Evolutionary conservation across 257 asterid genomes (phyloP), one percentile per base, ranked within the genome.

Genomic region (Fraxinus americana): DNA sequence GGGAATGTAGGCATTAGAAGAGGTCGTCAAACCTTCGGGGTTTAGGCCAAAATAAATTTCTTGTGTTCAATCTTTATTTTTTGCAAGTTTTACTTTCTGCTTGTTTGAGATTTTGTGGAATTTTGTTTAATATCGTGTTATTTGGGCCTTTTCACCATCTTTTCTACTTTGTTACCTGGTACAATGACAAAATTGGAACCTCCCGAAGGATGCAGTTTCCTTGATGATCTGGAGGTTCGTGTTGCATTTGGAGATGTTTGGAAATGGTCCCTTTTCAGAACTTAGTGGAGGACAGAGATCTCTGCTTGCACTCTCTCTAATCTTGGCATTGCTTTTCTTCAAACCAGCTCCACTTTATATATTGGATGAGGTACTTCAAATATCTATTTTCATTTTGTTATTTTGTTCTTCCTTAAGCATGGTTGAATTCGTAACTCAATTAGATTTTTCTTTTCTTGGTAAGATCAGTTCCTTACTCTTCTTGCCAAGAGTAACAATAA

Each of bases 211-310:
- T 67, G 98, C 87, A 92, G 84, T 84, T 93, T 96, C 90, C 91
- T 96, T 65, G 97, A 93, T 63, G 98, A 97, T 67, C 84, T 93
- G 88, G 98, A 96, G 86, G 99, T 96, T 79, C 90, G 90, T 67
- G 98, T 93, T 83, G 99, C 99, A 65, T 96, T 96, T 84, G 97
- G 98, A 74, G 83, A 87, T 82, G 99, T 96, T 69, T 96, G 98
- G 99, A 96, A 96, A 83, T 96, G 93, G 82, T 96, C 99, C 99
- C 43, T 73, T 96, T 71, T 96, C 99, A 57, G 99, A 96, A 85
- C 97, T 96, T 43, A 96, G 98, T 83, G 99, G 99, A 67, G 99
- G 98, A 61, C 99, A 96, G 80, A 90, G 98, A 87, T 96, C 99
- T 73, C 86, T 96, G 38, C 97, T 96, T 19, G 99, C 99, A 11